Percentiles rank a stretch among this genome's conserved stretches.
Evolutionary conservation across 345 rosid genomes (phyloP).

Genomic region (Moringa oleifera): DNA sequence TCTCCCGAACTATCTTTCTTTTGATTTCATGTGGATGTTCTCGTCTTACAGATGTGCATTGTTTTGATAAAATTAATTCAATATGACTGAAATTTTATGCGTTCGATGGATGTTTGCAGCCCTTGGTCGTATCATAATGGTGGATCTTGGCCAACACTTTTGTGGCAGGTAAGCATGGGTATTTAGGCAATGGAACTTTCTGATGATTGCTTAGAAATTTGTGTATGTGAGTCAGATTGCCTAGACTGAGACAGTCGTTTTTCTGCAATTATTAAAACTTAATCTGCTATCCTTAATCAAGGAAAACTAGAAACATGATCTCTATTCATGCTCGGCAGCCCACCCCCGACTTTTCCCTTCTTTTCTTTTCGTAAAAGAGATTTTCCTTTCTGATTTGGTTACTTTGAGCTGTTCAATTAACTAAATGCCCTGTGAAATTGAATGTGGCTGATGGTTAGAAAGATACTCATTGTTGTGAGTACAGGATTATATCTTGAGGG

Average conservation of each 20-base stretch:
- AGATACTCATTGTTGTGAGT: no score
- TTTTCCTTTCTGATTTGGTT: not conserved
- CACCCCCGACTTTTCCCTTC: no score
- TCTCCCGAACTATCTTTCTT: slow-evolving; percentile 5
- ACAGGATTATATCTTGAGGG: no score
- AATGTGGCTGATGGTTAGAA: no score
- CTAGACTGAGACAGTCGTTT: not conserved
- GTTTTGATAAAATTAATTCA: not conserved
- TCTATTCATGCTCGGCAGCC: no score
- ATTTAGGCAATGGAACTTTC: not conserved
- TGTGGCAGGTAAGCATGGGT: slow-evolving; percentile 79
- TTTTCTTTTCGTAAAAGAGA: no score
- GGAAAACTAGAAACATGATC: no score
- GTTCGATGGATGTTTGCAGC: slow-evolving; percentile 37
- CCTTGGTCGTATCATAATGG: slow-evolving; percentile 99
- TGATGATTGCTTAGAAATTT: not conserved
- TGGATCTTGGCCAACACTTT: slow-evolving; percentile 97
- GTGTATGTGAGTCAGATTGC: not conserved
- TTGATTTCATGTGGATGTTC: not conserved
- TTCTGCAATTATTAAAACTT: not conserved
- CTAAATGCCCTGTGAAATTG: no score
- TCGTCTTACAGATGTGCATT: not conserved
- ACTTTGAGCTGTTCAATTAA: no score
- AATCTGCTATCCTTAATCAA: no score
- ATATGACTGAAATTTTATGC: slow-evolving; percentile 6